Base-by-base conservation (phyloP, 495 filamentous ascomycete species). In the Trichoderma asperelloides region DNA sequence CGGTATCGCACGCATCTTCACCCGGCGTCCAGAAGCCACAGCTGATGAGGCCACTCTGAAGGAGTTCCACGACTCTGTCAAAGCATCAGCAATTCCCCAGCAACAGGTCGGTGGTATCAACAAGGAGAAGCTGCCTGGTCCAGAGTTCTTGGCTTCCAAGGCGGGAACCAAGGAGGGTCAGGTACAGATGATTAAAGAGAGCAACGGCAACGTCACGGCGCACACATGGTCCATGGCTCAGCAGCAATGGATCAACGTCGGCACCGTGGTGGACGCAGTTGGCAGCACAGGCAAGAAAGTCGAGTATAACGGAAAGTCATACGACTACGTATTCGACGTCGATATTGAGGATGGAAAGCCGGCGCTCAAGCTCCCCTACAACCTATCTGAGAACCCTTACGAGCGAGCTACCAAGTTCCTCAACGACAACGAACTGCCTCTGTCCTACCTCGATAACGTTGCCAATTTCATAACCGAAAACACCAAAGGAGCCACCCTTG, bases 301-400 rank as follows among this genome's bases (percentile, higher is more conserved):
- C n/a, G 79, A 88, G 51, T 90, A 93, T 73, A 75, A 88, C 2
- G 96, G 96, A 27, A 87, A 93, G 74, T 91, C 96, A 66, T 99
- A 96, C 74, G 96, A 99, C 71, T 97, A 91, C 74, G 96, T 99
- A 63, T 99, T 98, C 70, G 94, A 98, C 73, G 95, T 99, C 30
- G 96, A 97, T 71, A 94, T 98, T 67, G 90, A 97, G 73, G 96
- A 98, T 69, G 96, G 95, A 45, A 92, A 94, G 70, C 96, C 96
- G 37, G 87, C 95, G 3, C 82, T 98, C 40, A 98, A 98, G 73
- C 82, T 99, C 39, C 94, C 96, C 1, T 98, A 91, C 74, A 97
- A 99, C 74, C 81, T 90, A 47, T 90, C 89, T 6, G 89, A 97
- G 74, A 97, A 97, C 74, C 92, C 92, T 2, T 98, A 96, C 74